Conservation (phyloP, 495 filamentous ascomycete genomes). For the Poronia punctata region DNA sequence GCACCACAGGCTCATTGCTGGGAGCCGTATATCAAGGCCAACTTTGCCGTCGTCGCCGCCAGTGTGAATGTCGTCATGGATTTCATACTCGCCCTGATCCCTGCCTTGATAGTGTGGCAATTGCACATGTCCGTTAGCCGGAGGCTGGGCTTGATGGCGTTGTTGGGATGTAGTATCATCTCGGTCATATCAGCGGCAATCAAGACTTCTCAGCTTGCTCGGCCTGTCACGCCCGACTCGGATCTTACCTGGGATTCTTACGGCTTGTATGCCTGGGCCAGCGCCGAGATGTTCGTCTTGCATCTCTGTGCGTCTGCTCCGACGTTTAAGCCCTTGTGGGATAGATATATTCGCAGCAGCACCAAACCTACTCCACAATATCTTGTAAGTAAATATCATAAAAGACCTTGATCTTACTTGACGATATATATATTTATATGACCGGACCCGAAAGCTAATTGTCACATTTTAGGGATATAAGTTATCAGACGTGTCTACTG, state of each 20-base stretch:
- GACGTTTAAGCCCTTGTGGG: conserved; percentile 3
- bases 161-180: conserved; percentile 7
- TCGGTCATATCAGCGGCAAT: conserved; percentile 16
- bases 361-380: no score
- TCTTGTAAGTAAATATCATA: no score
- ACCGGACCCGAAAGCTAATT: no score
- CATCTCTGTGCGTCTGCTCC: conserved; percentile 13
- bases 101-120: conserved; percentile 10
- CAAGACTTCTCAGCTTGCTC: conserved; percentile 5
- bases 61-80: conserved; percentile 2
- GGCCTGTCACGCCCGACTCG: neutral
- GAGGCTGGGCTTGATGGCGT: conserved; percentile 3
- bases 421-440: no score
- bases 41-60: neutral
- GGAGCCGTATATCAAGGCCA: conserved; percentile 7
- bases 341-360: no score
- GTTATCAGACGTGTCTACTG: no score
- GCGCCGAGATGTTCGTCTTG: conserved; percentile 9
- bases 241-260: conserved; percentile 8
- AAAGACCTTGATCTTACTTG: no score
- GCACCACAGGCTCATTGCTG: conserved; percentile 5
- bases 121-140: neutral
- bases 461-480: no score
- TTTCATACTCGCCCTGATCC: conserved; percentile 8
- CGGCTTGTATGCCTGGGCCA: conserved; percentile 6